Evolutionary conservation across 2,329 filamentous ascomycete species (phyloP).

Genomic region (Orbilia javanica): DNA sequence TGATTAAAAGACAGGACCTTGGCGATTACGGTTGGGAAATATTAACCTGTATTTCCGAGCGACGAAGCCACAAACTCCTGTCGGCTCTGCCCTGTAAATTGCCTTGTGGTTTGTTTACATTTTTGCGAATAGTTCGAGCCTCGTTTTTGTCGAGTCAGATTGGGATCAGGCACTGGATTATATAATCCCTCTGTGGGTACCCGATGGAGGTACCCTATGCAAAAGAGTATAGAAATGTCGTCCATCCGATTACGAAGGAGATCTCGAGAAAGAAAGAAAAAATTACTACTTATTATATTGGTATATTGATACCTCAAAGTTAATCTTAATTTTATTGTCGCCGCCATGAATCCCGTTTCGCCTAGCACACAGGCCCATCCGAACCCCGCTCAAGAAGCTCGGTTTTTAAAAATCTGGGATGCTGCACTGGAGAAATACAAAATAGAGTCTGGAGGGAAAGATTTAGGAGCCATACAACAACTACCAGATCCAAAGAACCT

Average conservation of each 20-base stretch:
- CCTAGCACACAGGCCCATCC: too few relatives aligned
- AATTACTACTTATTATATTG: too few relatives aligned
- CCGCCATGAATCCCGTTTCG: background rate
- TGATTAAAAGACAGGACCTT: background rate
- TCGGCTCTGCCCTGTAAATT: background rate
- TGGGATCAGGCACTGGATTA: background rate
- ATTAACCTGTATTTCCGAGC: background rate
- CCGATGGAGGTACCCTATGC: background rate
- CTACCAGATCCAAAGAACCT: background rate
- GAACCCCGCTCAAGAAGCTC: background rate
- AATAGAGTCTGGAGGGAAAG: background rate
- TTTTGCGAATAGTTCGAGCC: background rate
- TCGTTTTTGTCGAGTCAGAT: background rate
- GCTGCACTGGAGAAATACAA: background rate
- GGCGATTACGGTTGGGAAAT: background rate
- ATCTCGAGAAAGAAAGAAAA: too few relatives aligned
- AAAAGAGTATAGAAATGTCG: too few relatives aligned
- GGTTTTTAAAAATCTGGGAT: slow-evolving; percentile 5
- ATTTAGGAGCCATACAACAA: background rate
- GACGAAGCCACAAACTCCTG: background rate
- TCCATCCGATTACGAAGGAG: too few relatives aligned
- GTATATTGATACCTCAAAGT: too few relatives aligned
- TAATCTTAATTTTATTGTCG: too few relatives aligned
- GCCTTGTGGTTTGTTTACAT: background rate
- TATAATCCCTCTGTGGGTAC: background rate